Percentiles rank a stretch among this genome's conserved stretches.
These are phyloP conservation scores for Pleurotus ostreatus DNA, from an alignment of 768 basidiomycete species.

Conservation along the genomic window DNA sequence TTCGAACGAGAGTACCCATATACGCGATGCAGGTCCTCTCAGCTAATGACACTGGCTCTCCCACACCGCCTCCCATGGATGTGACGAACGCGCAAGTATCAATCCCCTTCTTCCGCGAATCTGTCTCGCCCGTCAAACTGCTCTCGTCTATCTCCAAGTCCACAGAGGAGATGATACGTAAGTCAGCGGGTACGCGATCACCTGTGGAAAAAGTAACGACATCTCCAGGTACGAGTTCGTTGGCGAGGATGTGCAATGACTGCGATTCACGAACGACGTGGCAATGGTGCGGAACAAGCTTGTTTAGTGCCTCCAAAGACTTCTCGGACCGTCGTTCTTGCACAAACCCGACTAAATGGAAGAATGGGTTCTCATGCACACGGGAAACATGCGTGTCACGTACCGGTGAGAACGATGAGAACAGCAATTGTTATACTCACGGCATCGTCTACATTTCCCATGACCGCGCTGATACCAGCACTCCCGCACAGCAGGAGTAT, in stretches of 20 bases:
- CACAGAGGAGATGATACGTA: slow-evolving; percentile 75
- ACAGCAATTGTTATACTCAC: slow-evolving; percentile 91
- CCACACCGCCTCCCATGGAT: slow-evolving; percentile 17
- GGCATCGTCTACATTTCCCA: slow-evolving; percentile 97
- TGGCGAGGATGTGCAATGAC: slow-evolving; percentile 81
- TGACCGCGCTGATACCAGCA: slow-evolving; percentile 81
- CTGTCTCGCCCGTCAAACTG: slow-evolving; percentile 91
- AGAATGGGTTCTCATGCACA: slow-evolving; percentile 14
- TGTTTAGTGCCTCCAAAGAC: slow-evolving; percentile 91
- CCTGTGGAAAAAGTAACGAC: slow-evolving; percentile 86
- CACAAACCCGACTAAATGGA: slow-evolving; percentile 75
- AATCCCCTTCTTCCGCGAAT: slow-evolving; percentile 64
- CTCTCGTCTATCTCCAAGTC: slow-evolving; percentile 96
- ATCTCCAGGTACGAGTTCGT: slow-evolving; percentile 96
- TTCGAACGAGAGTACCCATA: slow-evolving; percentile 94
- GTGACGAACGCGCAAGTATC: slow-evolving; percentile 49
- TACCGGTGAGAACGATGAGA: slow-evolving; percentile 89
- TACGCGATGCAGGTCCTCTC: slow-evolving; percentile 87
- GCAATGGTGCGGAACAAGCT: slow-evolving; percentile 95
- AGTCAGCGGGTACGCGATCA: slow-evolving; percentile 91
- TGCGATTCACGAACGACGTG: slow-evolving; percentile 80
- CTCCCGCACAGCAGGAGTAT: slow-evolving; percentile 90
- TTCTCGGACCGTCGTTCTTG: slow-evolving; percentile 95
- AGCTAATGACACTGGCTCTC: slow-evolving; percentile 58
- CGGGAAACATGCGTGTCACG: slow-evolving; percentile 15